phyloP scores from a whole-genome alignment of 2,329 filamentous ascomycete species.

The Talaromyces sp. region DNA sequence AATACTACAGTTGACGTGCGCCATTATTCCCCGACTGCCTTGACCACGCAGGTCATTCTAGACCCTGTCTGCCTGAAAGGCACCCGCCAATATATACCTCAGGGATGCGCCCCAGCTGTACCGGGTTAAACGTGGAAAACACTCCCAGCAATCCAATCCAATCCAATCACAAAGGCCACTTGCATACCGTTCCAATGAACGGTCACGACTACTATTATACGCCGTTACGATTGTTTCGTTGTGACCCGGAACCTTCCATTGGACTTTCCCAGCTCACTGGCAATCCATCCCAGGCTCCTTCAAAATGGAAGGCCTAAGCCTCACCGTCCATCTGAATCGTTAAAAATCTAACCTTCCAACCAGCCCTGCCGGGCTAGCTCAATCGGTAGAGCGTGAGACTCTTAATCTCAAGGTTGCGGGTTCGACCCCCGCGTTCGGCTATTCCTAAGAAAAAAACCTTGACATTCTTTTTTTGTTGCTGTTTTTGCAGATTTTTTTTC shows the following conservation, averaged over 20 bases:
- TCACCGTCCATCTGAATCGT: not conserved
- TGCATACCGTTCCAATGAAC: not conserved
- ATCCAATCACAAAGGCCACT: too few relatives aligned
- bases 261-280: too few relatives aligned
- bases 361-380: conserved; percentile 50
- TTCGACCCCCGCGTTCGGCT: conserved; percentile 48
- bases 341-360: conserved; percentile 2
- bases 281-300: not conserved
- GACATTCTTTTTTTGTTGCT: conserved; percentile 25
- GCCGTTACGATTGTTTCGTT: not conserved
- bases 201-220: not conserved
- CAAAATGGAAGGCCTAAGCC: not conserved
- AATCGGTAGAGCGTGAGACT: conserved; percentile 57
- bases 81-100: not conserved
- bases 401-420: conserved; percentile 50
- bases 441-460: conserved; percentile 22
- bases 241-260: not conserved
- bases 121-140: not conserved
- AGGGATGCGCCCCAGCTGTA: not conserved
- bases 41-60: not conserved
- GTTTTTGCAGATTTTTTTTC: conserved; percentile 13
- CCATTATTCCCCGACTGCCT: not conserved
- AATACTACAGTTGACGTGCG: not conserved
- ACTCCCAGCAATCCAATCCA: too few relatives aligned
- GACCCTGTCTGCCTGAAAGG: not conserved